These are phyloP conservation scores for Fusarium solani-melongenae DNA, from an alignment of 2,329 filamentous ascomycete genomes.

Conservation along the genomic window DNA sequence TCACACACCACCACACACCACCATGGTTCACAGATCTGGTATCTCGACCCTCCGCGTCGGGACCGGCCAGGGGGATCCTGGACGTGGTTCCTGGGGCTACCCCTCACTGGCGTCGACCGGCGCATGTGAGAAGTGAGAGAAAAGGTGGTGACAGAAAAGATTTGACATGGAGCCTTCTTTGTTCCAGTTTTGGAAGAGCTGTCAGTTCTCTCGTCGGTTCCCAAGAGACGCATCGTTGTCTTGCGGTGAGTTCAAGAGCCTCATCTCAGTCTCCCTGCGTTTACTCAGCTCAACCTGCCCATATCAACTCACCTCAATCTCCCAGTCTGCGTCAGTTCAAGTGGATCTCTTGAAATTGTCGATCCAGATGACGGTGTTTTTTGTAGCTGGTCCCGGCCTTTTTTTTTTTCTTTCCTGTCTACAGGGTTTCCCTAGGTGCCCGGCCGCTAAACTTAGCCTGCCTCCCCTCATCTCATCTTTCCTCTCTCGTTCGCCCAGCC, in stretches of 20 bases:
- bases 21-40: conserved; percentile 41
- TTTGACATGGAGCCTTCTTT: not conserved
- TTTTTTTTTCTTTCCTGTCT: conserved; percentile 22
- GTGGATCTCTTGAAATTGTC: conserved; percentile 26
- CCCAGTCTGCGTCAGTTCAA: conserved; percentile 23
- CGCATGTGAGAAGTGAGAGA: conserved; percentile 39
- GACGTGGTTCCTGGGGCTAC: conserved; percentile 43
- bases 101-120: conserved; percentile 39
- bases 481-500: conserved; percentile 40
- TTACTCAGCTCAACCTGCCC: not conserved
- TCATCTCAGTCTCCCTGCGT: conserved; percentile 11
- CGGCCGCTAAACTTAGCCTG: conserved; percentile 39
- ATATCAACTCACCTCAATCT: conserved; percentile 26
- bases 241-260: not conserved
- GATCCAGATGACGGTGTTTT: conserved; percentile 28
- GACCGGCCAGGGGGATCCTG: conserved; percentile 40
- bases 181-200: not conserved
- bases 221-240: not conserved
- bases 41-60: conserved; percentile 41
- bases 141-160: conserved; percentile 36
- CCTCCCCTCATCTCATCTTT: conserved; percentile 18
- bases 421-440: conserved; percentile 26
- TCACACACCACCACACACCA: conserved; percentile 2
- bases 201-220: conserved; percentile 7
- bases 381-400: conserved; percentile 17